phyloP scores from a whole-genome alignment of 2,329 filamentous ascomycete genomes.

The Fusarium chaquense region DNA sequence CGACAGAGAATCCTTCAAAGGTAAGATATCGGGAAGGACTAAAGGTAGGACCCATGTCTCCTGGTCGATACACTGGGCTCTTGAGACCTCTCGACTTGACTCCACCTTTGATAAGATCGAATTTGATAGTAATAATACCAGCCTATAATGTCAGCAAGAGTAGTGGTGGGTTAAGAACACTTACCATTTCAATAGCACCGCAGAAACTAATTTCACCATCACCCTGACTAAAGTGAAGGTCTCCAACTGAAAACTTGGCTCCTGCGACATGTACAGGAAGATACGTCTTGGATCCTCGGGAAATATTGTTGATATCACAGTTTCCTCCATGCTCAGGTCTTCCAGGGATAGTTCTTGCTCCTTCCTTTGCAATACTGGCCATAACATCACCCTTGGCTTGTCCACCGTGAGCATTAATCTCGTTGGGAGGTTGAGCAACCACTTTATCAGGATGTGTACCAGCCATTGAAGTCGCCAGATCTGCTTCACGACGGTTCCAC shows the following conservation, averaged over 20 bases:
- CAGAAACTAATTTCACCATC: slow-evolving; percentile 93
- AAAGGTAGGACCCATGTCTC: slow-evolving; percentile 58
- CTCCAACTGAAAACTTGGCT: slow-evolving; percentile 90
- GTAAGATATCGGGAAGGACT: slow-evolving; percentile 45
- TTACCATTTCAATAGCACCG: slow-evolving; percentile 86
- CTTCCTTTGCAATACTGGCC: slow-evolving; percentile 78
- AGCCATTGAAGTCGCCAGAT: slow-evolving; percentile 78
- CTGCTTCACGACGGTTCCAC: slow-evolving; percentile 87
- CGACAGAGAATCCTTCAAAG: slow-evolving; percentile 84
- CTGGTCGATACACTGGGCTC: slow-evolving; percentile 87
- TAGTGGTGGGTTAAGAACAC: fast-evolving
- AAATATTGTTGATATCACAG: slow-evolving; percentile 91
- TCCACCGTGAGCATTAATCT: slow-evolving; percentile 79
- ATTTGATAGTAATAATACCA: slow-evolving; percentile 89
- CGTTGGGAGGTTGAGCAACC: slow-evolving; percentile 82
- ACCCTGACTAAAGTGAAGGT: slow-evolving; percentile 88
- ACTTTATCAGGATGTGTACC: slow-evolving; percentile 65
- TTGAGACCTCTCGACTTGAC: slow-evolving; percentile 80
- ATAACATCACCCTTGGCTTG: slow-evolving; percentile 68
- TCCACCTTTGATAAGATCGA: slow-evolving; percentile 86
- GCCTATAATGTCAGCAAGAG: slow-evolving; percentile 56
- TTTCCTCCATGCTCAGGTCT: slow-evolving; percentile 90
- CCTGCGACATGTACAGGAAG: slow-evolving; percentile 88
- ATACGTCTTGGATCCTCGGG: slow-evolving; percentile 83
- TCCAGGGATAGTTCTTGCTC: slow-evolving; percentile 86